Base-by-base conservation (phyloP, 768 basidiomycete genomes). In the Goffeauzyma gilvescens region DNA sequence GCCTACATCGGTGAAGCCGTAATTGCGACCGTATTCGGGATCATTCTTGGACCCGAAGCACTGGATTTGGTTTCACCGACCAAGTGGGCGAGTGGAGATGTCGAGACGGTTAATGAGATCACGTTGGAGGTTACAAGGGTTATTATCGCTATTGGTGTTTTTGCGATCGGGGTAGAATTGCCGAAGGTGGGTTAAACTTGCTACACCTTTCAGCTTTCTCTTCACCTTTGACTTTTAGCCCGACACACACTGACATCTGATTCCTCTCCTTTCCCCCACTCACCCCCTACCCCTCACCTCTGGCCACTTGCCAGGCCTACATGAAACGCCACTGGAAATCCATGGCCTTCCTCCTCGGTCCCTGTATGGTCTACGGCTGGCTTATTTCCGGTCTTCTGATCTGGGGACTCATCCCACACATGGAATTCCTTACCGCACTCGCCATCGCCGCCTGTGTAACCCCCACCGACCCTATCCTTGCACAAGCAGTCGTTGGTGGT, bases 121-220 rank as follows among this genome's bases (percentile, higher is more conserved):
- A 89, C 85, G 1, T 71, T 98, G 45, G 93, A 98, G 64, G 66
- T 90, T 14, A 87, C 84, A 7, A 73, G 93, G 13, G 77, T 96
- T 44, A 81, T 96, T 33, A 75, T 98, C 24, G 93, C 90, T 13
- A 81, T 96, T 41, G 86, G 86, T 15, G 90, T 98, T 0, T 98
- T 98, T 60, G 90, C 90, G 6, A 84, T 98, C 41, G 93, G 93
- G 13, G 93, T 96, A 18, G 93, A 98, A 59, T 69, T 96, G 59
- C 93, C 93, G n/a, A 63, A 65, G 50, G 65, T 64, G 28, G 39
- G 63, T 47, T 10, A 7, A n/a, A n/a, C n/a, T n/a, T n/a, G n/a
- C n/a, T n/a, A n/a, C n/a, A n/a, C n/a, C n/a, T n/a, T n/a, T n/a
- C n/a, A n/a, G n/a, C n/a, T 26, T 14, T 2, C 6, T 27, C 7